Conservation (phyloP, 306 rosid genomes). For the Vigna reflexopilosa region DNA sequence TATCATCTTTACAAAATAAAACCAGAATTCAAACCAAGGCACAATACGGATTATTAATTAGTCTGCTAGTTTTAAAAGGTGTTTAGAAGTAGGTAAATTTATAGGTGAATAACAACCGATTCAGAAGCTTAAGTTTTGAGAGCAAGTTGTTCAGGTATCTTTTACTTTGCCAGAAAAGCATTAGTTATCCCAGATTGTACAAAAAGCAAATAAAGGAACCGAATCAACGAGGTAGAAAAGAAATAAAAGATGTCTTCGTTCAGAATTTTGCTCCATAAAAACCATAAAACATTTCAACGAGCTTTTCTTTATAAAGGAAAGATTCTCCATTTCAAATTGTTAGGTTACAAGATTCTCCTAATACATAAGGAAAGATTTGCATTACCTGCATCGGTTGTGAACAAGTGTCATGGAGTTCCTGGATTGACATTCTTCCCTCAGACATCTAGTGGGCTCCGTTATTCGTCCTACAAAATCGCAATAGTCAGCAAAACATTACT, state of each 20-base stretch:
- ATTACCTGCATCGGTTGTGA: conserved; percentile 95
- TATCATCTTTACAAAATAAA: neutral
- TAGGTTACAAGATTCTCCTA: conserved; percentile 1
- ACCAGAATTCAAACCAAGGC: neutral
- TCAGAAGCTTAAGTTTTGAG: neutral
- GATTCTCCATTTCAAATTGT: neutral
- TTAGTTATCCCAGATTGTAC: neutral
- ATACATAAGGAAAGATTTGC: neutral
- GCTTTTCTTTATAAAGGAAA: too few relatives aligned
- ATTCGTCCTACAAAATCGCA: conserved; percentile 65
- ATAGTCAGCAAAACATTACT: conserved; percentile 31
- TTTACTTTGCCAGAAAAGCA: conserved; percentile 14
- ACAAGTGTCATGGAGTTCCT: conserved; percentile 89
- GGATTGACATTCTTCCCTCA: conserved; percentile 94
- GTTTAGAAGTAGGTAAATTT: neutral
- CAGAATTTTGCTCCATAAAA: conserved; percentile 5
- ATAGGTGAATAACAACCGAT: neutral
- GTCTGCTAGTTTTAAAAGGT: conserved; percentile 18
- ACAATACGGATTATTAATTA: neutral
- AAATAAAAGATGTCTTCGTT: conserved; percentile 28
- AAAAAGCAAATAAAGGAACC: conserved; percentile 22
- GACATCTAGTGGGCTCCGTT: conserved; percentile 73
- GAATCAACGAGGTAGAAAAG: neutral
- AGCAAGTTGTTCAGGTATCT: neutral
- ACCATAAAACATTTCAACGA: neutral